Evolutionary conservation across 2,329 filamentous ascomycete species (phyloP).

Genomic region (Metarhizium robertsii): DNA sequence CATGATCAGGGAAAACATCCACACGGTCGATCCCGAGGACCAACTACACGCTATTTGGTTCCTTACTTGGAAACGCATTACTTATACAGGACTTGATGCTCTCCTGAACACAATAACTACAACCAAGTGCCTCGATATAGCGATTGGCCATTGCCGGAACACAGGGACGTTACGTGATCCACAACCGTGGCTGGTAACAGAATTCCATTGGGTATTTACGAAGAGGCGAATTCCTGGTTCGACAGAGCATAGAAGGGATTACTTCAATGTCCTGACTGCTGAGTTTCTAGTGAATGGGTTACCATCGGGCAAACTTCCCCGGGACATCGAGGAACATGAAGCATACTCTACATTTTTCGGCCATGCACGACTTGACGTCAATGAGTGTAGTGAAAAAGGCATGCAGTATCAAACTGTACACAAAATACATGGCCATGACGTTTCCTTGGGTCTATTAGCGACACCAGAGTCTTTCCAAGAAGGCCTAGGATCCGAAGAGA

Average conservation of each 20-base stretch:
- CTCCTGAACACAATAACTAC: not conserved
- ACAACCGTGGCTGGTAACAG: not conserved
- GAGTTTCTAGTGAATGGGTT: constrained; percentile 42
- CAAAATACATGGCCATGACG: constrained; percentile 15
- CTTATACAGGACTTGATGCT: not conserved
- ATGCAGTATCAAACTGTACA: constrained; percentile 31
- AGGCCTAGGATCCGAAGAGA: constrained; percentile 3
- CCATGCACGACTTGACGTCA: constrained; percentile 29
- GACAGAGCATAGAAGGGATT: constrained; percentile 15
- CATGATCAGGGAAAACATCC: not conserved
- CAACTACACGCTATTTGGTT: not conserved
- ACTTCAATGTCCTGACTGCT: constrained; percentile 41
- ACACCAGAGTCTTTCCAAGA: too few relatives aligned
- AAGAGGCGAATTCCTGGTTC: not conserved
- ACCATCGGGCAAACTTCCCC: constrained; percentile 37
- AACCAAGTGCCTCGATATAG: not conserved
- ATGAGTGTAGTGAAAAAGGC: constrained; percentile 25
- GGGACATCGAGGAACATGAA: constrained; percentile 28
- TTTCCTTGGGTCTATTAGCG: constrained; percentile 22
- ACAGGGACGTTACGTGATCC: not conserved
- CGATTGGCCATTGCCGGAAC: not conserved
- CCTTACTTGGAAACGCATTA: not conserved
- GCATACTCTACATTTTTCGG: constrained; percentile 37
- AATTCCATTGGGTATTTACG: not conserved
- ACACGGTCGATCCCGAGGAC: not conserved